Evolutionary conservation across 2,329 filamentous ascomycete genomes (phyloP).

Genomic region (Coniochaeta sp.): DNA sequence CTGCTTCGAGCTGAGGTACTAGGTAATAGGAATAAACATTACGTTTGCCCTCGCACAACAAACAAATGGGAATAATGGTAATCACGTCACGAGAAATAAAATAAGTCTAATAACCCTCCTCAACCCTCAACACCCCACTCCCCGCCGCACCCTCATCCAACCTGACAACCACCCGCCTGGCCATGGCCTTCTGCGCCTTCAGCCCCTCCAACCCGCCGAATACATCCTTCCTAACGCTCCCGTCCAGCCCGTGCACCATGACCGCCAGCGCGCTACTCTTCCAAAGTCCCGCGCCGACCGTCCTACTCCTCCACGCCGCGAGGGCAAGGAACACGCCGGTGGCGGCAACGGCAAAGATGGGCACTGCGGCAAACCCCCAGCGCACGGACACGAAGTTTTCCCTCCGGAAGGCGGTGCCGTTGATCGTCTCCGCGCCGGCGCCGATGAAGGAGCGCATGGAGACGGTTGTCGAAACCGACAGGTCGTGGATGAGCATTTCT

Average conservation of each 20-base stretch:
- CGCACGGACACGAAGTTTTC: conserved; percentile 26
- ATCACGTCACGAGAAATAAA: too few relatives aligned
- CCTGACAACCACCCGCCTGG: conserved; percentile 17
- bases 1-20: not conserved
- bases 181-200: conserved; percentile 17
- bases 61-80: too few relatives aligned
- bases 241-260: conserved; percentile 27
- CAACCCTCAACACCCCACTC: conserved; percentile 6
- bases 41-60: too few relatives aligned
- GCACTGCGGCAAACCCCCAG: conserved; percentile 27
- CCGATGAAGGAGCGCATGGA: conserved; percentile 19
- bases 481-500: conserved; percentile 25
- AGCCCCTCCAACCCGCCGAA: conserved; percentile 12
- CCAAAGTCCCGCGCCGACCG: conserved; percentile 20
- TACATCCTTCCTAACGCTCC: conserved; percentile 11
- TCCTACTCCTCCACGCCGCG: conserved; percentile 17
- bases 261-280: conserved; percentile 28
- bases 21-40: not conserved
- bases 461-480: conserved; percentile 26
- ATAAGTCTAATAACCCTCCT: conserved; percentile 2
- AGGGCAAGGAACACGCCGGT: conserved; percentile 21
- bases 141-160: conserved; percentile 16
- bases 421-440: conserved; percentile 16
- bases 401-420: conserved; percentile 18
- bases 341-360: conserved; percentile 21